Conservation (phyloP, 2,329 filamentous ascomycete genomes). For the Monosporascus ibericus region DNA sequence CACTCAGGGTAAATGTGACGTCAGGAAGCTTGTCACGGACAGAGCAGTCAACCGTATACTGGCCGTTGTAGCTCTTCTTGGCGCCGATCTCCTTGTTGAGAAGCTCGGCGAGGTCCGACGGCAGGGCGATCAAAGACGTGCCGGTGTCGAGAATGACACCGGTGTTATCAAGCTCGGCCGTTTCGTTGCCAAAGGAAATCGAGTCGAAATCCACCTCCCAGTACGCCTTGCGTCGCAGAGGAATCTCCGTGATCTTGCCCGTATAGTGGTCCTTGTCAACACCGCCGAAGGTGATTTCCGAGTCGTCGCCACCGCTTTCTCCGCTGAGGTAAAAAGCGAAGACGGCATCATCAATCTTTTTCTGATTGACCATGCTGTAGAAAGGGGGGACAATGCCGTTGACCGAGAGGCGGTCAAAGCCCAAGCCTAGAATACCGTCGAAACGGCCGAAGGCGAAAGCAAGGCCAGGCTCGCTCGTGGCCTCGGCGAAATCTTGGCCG, state of each 20-base stretch:
- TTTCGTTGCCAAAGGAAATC: constrained; percentile 80
- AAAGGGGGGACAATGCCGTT: constrained; percentile 93
- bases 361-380: constrained; percentile 91
- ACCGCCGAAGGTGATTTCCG: constrained; percentile 86
- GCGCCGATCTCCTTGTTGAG: constrained; percentile 97
- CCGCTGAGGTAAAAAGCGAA: constrained; percentile 95
- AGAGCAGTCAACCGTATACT: constrained; percentile 88
- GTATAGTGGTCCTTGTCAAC: constrained; percentile 73
- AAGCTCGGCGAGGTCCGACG: constrained; percentile 84
- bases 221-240: constrained; percentile 96
- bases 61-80: constrained; percentile 95
- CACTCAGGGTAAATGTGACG: constrained; percentile 82
- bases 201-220: constrained; percentile 97
- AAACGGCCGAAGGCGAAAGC: constrained; percentile 97
- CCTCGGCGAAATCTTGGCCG: constrained; percentile 92
- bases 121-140: constrained; percentile 94
- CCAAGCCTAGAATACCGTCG: constrained; percentile 92
- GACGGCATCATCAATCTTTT: constrained; percentile 81
- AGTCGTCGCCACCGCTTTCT: constrained; percentile 61
- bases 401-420: constrained; percentile 94
- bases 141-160: constrained; percentile 97
- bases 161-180: constrained; percentile 85
- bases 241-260: constrained; percentile 87
- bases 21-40: constrained; percentile 82
- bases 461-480: constrained; percentile 88